Evolutionary conservation across 352 stramenopile species (phyloP), one percentile per base, ranked within the genome.

Genomic region (Hyphochytrium catenoides): DNA sequence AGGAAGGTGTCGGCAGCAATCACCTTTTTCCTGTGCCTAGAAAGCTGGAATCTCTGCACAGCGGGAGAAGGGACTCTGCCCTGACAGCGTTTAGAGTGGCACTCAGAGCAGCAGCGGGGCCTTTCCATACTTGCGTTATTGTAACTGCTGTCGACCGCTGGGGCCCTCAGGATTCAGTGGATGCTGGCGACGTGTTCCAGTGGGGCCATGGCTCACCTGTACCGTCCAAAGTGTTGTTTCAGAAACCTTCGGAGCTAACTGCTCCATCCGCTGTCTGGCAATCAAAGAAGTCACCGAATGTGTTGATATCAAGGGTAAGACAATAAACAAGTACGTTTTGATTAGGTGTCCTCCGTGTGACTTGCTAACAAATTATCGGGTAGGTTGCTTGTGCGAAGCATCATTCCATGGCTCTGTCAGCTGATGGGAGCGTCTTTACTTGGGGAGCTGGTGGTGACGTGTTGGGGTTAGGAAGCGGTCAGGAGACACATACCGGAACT

Each of bases 171-270:
- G 59, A 47, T 26, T n/a, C 18, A 4, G 9, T n/a, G 15, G 21
- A 15, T n/a, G 46, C 64, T 24, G 62, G 67, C 20, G 61, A 82
- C 22, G 55, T 78, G 29, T 82, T 62, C 64, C 64, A 76, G 34
- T 82, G 70, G 41, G 67, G 64, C 8, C 72, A 76, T 37, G 64
- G 62, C 15, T 66, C 59, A 4, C 64, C 63, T 42, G 56, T 64
- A 37, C 67, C 65, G 3, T 74, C 44, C 24, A 64, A 67, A 11
- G 54, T 82, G 21, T 14, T 46, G 8, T 12, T 46, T 25, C 39
- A 34, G 19, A 31, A 46, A 25, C 18, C 28, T 11, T 33, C 31
- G 6, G 26, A 37, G 20, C 8, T 22, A 8, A 2, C 15, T n/a
- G 8, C 39, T 46, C 3, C 39, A 34, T 8, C 31, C 31, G 26